These are phyloP conservation scores for Sarocladiaceae sp. DNA, from an alignment of 2,329 filamentous ascomycete genomes.

Conservation along the genomic window DNA sequence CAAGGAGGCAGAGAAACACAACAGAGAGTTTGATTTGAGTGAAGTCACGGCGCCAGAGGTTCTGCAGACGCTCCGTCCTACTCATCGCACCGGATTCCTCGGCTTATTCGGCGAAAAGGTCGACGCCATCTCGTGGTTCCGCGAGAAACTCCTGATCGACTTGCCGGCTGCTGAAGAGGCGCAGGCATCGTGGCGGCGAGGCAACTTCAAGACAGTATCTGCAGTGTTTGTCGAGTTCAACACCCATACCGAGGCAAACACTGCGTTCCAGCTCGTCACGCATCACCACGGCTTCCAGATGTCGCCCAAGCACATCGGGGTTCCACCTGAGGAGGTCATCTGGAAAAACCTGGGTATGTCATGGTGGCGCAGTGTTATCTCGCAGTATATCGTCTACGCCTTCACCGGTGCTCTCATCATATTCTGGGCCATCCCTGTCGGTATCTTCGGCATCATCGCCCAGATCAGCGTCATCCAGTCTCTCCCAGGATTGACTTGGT, in stretches of 20 bases:
- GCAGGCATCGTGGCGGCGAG: constrained; percentile 55
- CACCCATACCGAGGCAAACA: constrained; percentile 76
- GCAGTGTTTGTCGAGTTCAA: constrained; percentile 89
- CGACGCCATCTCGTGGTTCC: constrained; percentile 81
- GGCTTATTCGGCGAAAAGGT: constrained; percentile 62
- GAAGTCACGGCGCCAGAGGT: constrained; percentile 59
- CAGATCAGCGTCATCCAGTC: constrained; percentile 67
- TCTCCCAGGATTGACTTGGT: constrained; percentile 66
- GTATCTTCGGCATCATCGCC: constrained; percentile 74
- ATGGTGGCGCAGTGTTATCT: constrained; percentile 71
- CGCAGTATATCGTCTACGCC: constrained; percentile 55
- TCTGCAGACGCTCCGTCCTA: constrained; percentile 59
- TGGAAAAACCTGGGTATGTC: constrained; percentile 68
- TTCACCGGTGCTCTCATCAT: constrained; percentile 69
- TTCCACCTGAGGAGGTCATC: constrained; percentile 73
- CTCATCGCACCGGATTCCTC: constrained; percentile 56
- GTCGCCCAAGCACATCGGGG: constrained; percentile 75
- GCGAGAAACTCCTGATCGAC: constrained; percentile 46
- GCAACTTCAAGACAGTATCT: constrained; percentile 57
- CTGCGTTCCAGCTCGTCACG: constrained; percentile 73
- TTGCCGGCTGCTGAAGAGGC: constrained; percentile 60
- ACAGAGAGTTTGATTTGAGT: constrained; percentile 50
- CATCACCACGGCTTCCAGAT: constrained; percentile 79
- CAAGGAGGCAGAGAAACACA: constrained; percentile 22
- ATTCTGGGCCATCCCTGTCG: constrained; percentile 75